Base-by-base conservation (phyloP, 805 yeast genomes). In the Zygosaccharomyces gambellarensis region DNA sequence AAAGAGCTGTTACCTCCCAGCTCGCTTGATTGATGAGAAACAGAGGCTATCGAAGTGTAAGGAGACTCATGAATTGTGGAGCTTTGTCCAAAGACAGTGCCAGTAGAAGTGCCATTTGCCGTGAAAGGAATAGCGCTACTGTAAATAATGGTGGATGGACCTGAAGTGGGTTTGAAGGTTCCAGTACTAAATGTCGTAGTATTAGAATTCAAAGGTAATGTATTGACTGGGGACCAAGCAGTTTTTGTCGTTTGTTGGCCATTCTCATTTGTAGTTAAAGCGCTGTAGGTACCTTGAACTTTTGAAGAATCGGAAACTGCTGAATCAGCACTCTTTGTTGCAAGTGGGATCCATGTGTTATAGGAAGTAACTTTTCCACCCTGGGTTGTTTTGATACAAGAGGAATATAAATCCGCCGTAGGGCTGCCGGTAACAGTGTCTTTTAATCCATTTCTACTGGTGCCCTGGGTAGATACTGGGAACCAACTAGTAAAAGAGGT, bases 401-500 rank as follows among this genome's bases (percentile, higher is more conserved):
- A 50, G 9, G 25, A 43, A n/a, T 17, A 43, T 17, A 17, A 43
- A 28, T 11, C 45, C 10, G 19, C 9, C 25, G 8, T 14, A 25
- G 28, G 14, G 17, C 10, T 38, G 22, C 14, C 25, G 10, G 36
- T 41, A 21, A 28, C 36, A 29, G 25, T 29, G n/a, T 34, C 23
- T 23, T 10, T 3, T 11, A 9, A 2, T 14, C 17, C 17, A n/a
- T 41, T 23, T 5, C 21, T 7, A 28, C 30, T 38, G 29, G 14
- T 12, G 12, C 42, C 21, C 19, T 36, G 36, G 27, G 45, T 30
- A 14, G 48, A 28, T 39, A 53, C 39, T 41, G 70, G 67, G 43
- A 64, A 58, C 51, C 54, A 55, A 39, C 61, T 59, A 31, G 67
- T 62, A 55, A 50, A 48, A 29, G 45, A 45, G 36, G 65, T 57